Conservation (phyloP, 805 yeast species). For the Metschnikowia proteae region DNA sequence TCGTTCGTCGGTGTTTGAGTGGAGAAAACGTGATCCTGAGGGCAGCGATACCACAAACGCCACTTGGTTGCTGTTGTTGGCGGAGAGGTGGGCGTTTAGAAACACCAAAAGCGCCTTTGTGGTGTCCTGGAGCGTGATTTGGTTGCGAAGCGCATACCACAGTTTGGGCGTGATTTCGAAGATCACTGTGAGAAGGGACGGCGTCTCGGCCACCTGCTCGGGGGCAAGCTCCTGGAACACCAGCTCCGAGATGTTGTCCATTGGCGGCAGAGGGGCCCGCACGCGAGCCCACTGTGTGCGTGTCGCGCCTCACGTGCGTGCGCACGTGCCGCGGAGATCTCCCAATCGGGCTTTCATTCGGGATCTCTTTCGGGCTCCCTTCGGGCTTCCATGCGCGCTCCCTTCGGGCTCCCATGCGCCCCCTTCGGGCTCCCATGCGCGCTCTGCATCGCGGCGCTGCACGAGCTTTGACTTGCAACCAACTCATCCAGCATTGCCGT, state of each 20-base stretch:
- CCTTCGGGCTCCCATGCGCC: too few relatives aligned
- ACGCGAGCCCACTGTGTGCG: not conserved
- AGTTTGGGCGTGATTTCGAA: conserved; percentile 73
- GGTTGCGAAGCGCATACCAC: conserved; percentile 51
- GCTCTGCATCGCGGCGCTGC: too few relatives aligned
- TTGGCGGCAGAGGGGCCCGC: conserved; percentile 16
- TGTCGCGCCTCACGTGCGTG: not conserved
- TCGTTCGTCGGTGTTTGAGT: conserved; percentile 45
- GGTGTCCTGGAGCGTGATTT: conserved; percentile 53
- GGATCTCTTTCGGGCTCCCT: too few relatives aligned
- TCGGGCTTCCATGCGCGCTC: too few relatives aligned
- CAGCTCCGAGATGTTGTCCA: conserved; percentile 69
- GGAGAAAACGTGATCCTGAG: conserved; percentile 62
- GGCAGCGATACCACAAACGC: conserved; percentile 77
- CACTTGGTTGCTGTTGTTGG: conserved; percentile 79
- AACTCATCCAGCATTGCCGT: too few relatives aligned
- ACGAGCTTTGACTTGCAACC: too few relatives aligned
- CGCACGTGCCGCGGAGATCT: not conserved
- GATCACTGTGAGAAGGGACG: conserved; percentile 74
- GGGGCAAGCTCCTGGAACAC: conserved; percentile 39
- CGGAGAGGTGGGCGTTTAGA: conserved; percentile 82
- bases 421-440: too few relatives aligned
- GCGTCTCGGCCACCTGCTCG: conserved; percentile 41
- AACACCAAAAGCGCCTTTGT: conserved; percentile 67
- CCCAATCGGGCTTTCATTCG: too few relatives aligned